A percentile compares a stretch with the other conserved stretches of the same genome.
Evolutionary conservation across 345 rosid species (phyloP).

Genomic region (Salix udensis): DNA sequence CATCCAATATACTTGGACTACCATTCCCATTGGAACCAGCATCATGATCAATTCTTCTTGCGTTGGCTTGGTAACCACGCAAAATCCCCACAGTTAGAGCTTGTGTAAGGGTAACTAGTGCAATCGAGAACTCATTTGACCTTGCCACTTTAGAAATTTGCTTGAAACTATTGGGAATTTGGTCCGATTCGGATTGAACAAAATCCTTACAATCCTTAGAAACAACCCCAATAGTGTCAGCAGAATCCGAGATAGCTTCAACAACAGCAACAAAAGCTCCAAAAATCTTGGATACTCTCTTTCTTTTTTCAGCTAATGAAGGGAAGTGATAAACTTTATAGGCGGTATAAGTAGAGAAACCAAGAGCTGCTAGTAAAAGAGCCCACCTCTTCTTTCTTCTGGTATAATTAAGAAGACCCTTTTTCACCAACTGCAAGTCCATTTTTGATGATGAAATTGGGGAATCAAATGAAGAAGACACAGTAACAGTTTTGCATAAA

Average conservation of each 20-base stretch:
- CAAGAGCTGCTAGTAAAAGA: conserved; percentile 34
- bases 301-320: conserved; percentile 44
- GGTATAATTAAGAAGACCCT: conserved; percentile 39
- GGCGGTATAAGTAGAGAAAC: conserved; percentile 46
- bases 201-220: conserved; percentile 52
- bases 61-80: conserved; percentile 36
- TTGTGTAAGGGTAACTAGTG: conserved; percentile 41
- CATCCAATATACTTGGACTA: conserved; percentile 39
- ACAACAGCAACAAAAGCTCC: conserved; percentile 49
- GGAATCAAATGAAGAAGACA: conserved; percentile 6
- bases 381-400: conserved; percentile 55
- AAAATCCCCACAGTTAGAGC: conserved; percentile 52
- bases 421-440: conserved; percentile 49
- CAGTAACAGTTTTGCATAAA: neutral
- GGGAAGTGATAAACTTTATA: conserved; percentile 63
- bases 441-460: conserved; percentile 17
- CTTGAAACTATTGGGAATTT: conserved; percentile 62
- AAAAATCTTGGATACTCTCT: conserved; percentile 44
- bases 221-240: conserved; percentile 45
- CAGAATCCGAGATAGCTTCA: conserved; percentile 58
- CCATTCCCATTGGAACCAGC: neutral
- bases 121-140: conserved; percentile 53
- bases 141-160: conserved; percentile 59
- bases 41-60: conserved; percentile 16
- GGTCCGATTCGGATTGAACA: conserved; percentile 60